phyloP scores from a whole-genome alignment of 441 rosid species.

The Pelargonium fulgidum region DNA sequence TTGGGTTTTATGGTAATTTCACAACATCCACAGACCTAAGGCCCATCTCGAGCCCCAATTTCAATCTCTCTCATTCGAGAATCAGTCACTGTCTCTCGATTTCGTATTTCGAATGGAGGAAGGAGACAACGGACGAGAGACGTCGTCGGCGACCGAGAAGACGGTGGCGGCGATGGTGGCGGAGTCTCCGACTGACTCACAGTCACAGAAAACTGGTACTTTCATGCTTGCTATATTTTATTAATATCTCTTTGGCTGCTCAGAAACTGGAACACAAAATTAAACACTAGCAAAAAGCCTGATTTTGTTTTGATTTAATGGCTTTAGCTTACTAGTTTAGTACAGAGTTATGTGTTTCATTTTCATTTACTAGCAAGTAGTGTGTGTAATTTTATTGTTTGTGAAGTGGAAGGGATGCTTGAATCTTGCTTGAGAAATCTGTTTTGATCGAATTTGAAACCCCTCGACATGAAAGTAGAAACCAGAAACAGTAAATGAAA shows the following conservation, averaged over 20 bases:
- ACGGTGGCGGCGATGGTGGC: neutral
- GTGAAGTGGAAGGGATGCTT: too few relatives aligned
- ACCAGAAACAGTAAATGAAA: too few relatives aligned
- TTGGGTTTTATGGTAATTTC: too few relatives aligned
- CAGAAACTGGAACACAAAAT: neutral
- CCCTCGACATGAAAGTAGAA: too few relatives aligned
- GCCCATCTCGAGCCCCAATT: neutral
- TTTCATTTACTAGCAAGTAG: too few relatives aligned
- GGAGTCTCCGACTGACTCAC: neutral
- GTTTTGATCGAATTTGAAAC: too few relatives aligned
- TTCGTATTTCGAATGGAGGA: neutral
- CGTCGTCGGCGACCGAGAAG: slow-evolving; percentile 6
- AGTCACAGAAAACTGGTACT: neutral
- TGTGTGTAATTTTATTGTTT: too few relatives aligned
- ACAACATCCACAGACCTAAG: too few relatives aligned
- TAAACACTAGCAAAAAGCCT: neutral
- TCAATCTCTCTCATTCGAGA: neutral
- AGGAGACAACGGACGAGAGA: neutral
- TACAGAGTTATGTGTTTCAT: too few relatives aligned
- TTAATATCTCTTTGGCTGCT: neutral
- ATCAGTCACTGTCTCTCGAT: neutral
- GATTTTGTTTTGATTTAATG: too few relatives aligned
- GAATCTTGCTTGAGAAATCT: too few relatives aligned
- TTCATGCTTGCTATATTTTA: neutral
- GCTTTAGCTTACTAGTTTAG: too few relatives aligned